Base-by-base conservation (phyloP, 2,329 filamentous ascomycete genomes). In the Fusarium neocosmosporiellum region DNA sequence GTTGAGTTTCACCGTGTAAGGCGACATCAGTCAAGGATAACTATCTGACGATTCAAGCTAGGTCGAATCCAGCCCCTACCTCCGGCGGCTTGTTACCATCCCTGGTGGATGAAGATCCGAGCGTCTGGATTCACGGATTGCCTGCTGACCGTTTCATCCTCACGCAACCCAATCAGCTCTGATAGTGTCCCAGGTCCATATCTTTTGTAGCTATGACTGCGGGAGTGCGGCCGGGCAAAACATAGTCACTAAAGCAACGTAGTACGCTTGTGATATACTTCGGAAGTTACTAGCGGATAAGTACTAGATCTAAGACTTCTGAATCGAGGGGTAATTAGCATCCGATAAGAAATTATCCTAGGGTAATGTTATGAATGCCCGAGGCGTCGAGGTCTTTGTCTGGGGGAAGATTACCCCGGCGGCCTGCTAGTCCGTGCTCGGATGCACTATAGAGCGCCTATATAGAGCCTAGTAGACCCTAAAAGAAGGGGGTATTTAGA, bases 321-420 rank as follows among this genome's bases (percentile, higher is more conserved):
- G 62, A 13, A 31, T 68, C 22, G 61, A 68, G 61, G 66, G 66
- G 9, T 57, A 68, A 20, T 22, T 68, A 11, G 55, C 61, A 22
- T 68, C 66, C 9, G 55, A 68, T 27, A 68, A 68, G 33, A 68
- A 68, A 29, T 55, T 61, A 3, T 68, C 61, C 5, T 68, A 55
- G 66, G 66, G 61, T 6, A 61, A 65, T 13, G 61, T 68, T 27
- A 68, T 65, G 18, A 37, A 18, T 7, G 11, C 66, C 5, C 46
- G 66, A 24, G 66, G 66, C 8, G 61, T 68, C 8, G 54, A 68
- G 29, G 55, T 63, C 4, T 14, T 68, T 3, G 61, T 11, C 3
- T 68, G 66, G 66, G 57, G 65, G 46, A 60, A 14, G n/a, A 48
- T 60, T 13, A 48, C 20, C 14, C 43, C 43, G 24, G 22, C 43